phyloP scores from a whole-genome alignment of 768 basidiomycete genomes.

The Russula foetens region DNA sequence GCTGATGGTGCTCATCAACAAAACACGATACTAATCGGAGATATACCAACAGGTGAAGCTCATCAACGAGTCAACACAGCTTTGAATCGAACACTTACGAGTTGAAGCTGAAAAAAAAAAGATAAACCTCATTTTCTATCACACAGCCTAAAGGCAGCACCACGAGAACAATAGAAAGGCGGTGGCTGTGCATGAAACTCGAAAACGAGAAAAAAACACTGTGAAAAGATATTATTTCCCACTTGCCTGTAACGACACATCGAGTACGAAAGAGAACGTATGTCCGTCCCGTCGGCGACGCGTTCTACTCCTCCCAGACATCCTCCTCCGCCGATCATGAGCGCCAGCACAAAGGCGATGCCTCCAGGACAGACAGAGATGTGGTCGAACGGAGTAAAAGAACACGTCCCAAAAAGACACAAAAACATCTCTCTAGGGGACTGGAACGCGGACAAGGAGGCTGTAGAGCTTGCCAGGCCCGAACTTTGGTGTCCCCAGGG shows the following conservation, averaged over 20 bases:
- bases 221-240: too few species aligned
- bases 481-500: constrained; percentile 87
- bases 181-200: too few species aligned
- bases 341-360: constrained; percentile 58
- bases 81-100: too few species aligned
- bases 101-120: too few species aligned
- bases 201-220: too few species aligned
- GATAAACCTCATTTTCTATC: too few species aligned
- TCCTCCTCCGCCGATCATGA: constrained; percentile 44
- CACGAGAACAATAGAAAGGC: too few species aligned
- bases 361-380: constrained; percentile 44
- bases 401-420: constrained; percentile 3
- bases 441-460: constrained; percentile 94
- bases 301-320: constrained; percentile 31
- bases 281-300: constrained; percentile 31
- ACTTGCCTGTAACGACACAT: too few species aligned
- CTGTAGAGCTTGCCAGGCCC: constrained; percentile 67
- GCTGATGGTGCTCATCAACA: too few species aligned
- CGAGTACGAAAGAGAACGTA: neutral
- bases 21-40: too few species aligned
- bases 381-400: constrained; percentile 35
- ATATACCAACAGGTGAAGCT: neutral
- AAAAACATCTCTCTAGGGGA: constrained; percentile 55
- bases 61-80: too few species aligned
- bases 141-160: too few species aligned